Conservation (phyloP, 2,329 filamentous ascomycete species). For the Myriosclerotinia scirpicola region DNA sequence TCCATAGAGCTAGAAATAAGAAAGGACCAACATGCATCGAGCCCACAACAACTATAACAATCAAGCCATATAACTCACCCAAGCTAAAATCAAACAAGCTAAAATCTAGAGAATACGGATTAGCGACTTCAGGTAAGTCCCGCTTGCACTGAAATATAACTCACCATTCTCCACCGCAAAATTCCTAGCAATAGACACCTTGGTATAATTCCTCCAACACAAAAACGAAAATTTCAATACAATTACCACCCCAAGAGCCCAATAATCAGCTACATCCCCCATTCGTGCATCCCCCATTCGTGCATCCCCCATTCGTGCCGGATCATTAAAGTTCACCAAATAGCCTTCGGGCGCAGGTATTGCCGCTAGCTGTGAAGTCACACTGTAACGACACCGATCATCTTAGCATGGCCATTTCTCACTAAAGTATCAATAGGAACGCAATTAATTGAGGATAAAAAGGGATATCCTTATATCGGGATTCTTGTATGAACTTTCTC, state of each 20-base stretch:
- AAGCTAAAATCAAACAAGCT: slow-evolving; percentile 17
- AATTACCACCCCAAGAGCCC: slow-evolving; percentile 10
- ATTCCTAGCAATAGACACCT: slow-evolving; percentile 1
- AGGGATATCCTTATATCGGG: too few species aligned
- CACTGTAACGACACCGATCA: not conserved
- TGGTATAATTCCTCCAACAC: slow-evolving; percentile 9
- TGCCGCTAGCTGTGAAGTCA: not conserved
- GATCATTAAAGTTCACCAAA: slow-evolving; percentile 3
- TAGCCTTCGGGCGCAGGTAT: slow-evolving; percentile 17
- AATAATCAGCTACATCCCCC: slow-evolving; percentile 6
- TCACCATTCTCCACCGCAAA: slow-evolving; percentile 14
- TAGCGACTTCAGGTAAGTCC: not conserved
- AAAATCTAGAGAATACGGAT: not conserved
- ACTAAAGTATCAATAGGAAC: too few species aligned
- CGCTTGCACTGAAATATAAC: not conserved
- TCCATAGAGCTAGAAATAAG: not conserved
- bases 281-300: too few species aligned
- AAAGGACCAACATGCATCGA: slow-evolving; percentile 11
- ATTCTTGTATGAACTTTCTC: too few species aligned
- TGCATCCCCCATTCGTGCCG: not conserved
- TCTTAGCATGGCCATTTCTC: not conserved
- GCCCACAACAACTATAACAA: slow-evolving; percentile 15
- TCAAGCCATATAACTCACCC: slow-evolving; percentile 9
- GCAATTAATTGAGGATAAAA: too few species aligned
- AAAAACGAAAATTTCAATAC: slow-evolving; percentile 8